A percentile compares a stretch with the other conserved stretches of the same genome.
These are phyloP conservation scores for Starmera dryadoides DNA, from an alignment of 805 yeast species.

Conservation along the genomic window DNA sequence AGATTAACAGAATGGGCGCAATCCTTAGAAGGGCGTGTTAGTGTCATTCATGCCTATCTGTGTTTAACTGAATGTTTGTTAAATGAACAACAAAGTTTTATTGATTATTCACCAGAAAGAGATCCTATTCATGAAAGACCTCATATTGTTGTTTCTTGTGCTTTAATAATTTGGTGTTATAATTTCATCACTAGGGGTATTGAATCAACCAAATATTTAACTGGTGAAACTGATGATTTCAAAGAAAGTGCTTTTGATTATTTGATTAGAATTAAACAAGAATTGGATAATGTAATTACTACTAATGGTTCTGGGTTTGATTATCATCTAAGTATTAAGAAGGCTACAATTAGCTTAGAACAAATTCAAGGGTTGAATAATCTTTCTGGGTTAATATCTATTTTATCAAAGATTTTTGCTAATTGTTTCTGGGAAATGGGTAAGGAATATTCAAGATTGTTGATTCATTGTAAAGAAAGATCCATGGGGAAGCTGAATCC, in stretches of 20 bases:
- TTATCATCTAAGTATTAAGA: slow-evolving; percentile 6
- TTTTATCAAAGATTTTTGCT: slow-evolving; percentile 28
- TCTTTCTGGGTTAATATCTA: slow-evolving; percentile 43
- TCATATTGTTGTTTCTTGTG: slow-evolving; percentile 15
- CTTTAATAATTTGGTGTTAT: slow-evolving; percentile 38
- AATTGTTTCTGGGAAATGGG: slow-evolving; percentile 46
- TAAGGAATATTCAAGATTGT: slow-evolving; percentile 39
- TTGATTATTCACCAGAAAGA: slow-evolving; percentile 36
- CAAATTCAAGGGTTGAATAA: slow-evolving; percentile 22
- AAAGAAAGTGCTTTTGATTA: slow-evolving; percentile 25
- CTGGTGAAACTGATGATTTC: slow-evolving; percentile 9
- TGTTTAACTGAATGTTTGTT: slow-evolving; percentile 50
- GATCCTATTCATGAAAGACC: slow-evolving; percentile 36
- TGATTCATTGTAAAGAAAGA: slow-evolving; percentile 44
- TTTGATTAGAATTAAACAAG: slow-evolving; percentile 22
- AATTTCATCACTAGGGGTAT: slow-evolving; percentile 37
- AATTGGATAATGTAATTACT: slow-evolving; percentile 21
- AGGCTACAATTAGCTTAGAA: slow-evolving; percentile 4
- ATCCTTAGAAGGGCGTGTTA: slow-evolving; percentile 38
- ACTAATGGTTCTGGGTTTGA: not conserved
- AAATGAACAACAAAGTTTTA: slow-evolving; percentile 29
- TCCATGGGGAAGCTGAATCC: slow-evolving; percentile 35
- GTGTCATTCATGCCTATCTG: slow-evolving; percentile 49
- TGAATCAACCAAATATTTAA: slow-evolving; percentile 18
- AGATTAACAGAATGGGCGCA: slow-evolving; percentile 25